phyloP scores from a whole-genome alignment of 2,329 filamentous ascomycete species.

The Lasiodiplodia sp. region DNA sequence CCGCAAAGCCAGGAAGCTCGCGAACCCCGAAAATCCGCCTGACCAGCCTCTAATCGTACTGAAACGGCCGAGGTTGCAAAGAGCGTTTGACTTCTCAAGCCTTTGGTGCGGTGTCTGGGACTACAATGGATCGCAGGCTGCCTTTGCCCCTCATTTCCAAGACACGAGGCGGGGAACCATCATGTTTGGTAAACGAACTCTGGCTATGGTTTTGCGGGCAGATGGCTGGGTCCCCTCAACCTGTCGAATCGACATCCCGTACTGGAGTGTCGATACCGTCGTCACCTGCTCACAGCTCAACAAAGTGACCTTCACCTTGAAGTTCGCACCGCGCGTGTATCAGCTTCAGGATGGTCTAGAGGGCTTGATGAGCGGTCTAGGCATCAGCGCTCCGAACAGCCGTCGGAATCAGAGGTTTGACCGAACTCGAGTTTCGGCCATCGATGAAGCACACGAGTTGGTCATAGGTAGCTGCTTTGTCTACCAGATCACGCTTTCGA shows the following conservation, averaged over 20 bases:
- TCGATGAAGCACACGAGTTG: conserved; percentile 47
- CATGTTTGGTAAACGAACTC: conserved; percentile 45
- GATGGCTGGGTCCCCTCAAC: conserved; percentile 34
- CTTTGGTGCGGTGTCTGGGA: conserved; percentile 53
- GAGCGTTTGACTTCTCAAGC: conserved; percentile 37
- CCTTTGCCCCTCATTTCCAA: conserved; percentile 52
- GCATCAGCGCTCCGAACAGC: conserved; percentile 25
- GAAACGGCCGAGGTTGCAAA: conserved; percentile 3
- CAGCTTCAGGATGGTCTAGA: conserved; percentile 32
- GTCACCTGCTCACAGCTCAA: conserved; percentile 40
- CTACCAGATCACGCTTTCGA: conserved; percentile 51
- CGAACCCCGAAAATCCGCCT: conserved; percentile 11
- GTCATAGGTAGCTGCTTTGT: conserved; percentile 58
- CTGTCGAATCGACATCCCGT: conserved; percentile 51
- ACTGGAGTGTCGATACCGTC: conserved; percentile 50
- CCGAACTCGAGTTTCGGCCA: conserved; percentile 42
- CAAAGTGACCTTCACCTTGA: conserved; percentile 49
- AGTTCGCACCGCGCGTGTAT: conserved; percentile 51
- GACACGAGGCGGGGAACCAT: conserved; percentile 51
- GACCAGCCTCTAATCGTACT: conserved; percentile 12
- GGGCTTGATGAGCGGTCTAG: conserved; percentile 33
- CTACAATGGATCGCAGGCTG: conserved; percentile 42
- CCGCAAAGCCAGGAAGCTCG: conserved; percentile 12
- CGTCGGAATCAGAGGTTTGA: conserved; percentile 26
- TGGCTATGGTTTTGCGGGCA: conserved; percentile 36